These are phyloP conservation scores for Kodamaea alishanica DNA, from an alignment of 1,139 yeast species.

Conservation along the genomic window DNA sequence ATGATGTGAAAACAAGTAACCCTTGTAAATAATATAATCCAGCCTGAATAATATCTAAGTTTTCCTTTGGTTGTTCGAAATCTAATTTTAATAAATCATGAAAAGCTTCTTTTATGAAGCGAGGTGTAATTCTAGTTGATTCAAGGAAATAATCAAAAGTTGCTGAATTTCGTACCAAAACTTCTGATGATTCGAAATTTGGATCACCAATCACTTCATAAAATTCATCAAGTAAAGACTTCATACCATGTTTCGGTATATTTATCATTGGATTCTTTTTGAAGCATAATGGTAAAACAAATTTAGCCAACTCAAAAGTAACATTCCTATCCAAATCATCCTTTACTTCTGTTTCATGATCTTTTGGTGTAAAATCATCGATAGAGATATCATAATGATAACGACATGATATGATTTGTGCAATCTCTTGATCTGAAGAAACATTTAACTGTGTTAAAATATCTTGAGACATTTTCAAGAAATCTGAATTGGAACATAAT, in stretches of 20 bases:
- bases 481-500: slow-evolving; percentile 65
- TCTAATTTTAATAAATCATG: slow-evolving; percentile 49
- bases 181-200: slow-evolving; percentile 32
- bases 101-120: slow-evolving; percentile 53
- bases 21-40: slow-evolving; percentile 80
- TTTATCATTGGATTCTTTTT: slow-evolving; percentile 57
- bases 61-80: slow-evolving; percentile 18
- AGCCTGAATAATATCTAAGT: slow-evolving; percentile 20
- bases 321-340: slow-evolving; percentile 34
- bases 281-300: slow-evolving; percentile 61
- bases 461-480: slow-evolving; percentile 58
- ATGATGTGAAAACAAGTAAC: slow-evolving; percentile 59
- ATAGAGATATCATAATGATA: slow-evolving; percentile 64
- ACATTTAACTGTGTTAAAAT: slow-evolving; percentile 43
- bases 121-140: slow-evolving; percentile 42
- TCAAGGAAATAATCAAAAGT: slow-evolving; percentile 51
- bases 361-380: slow-evolving; percentile 58
- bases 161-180: slow-evolving; percentile 41
- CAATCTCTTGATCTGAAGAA: slow-evolving; percentile 52
- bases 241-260: slow-evolving; percentile 64
- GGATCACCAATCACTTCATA: slow-evolving; percentile 75
- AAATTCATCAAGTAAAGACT: slow-evolving; percentile 66
- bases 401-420: slow-evolving; percentile 75
- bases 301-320: slow-evolving; percentile 57
- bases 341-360: slow-evolving; percentile 58